These are phyloP conservation scores for Tagetes erecta DNA, from an alignment of 129 eudicot species.

Conservation along the genomic window DNA sequence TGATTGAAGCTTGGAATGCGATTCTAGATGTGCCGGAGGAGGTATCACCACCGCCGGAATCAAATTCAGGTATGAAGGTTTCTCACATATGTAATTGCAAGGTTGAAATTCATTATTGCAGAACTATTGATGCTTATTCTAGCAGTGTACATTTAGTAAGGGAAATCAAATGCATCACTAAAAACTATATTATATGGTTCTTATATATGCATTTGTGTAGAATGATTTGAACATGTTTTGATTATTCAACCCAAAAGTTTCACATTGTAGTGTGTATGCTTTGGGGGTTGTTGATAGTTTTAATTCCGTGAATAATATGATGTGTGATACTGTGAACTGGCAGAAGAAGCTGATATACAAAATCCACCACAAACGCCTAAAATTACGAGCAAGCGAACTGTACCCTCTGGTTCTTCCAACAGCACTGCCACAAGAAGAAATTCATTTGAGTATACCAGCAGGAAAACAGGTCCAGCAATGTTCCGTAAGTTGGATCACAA, in stretches of 20 bases:
- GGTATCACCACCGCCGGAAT: slow-evolving; percentile 44
- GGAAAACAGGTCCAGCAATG: slow-evolving; percentile 57
- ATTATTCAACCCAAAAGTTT: neutral
- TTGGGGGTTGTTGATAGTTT: neutral
- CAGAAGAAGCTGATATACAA: slow-evolving; percentile 59
- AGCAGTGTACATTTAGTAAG: neutral
- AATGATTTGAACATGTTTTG: neutral
- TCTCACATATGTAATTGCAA: neutral
- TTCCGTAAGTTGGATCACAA: slow-evolving; percentile 65
- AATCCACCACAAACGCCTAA: slow-evolving; percentile 49
- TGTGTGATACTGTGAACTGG: slow-evolving; percentile 14
- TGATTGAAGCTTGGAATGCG: slow-evolving; percentile 81
- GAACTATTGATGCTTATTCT: neutral
- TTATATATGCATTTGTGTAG: neutral
- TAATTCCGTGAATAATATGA: neutral
- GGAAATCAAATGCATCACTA: neutral
- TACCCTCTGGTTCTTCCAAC: slow-evolving; percentile 36
- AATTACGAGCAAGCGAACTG: slow-evolving; percentile 31
- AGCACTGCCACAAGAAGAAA: slow-evolving; percentile 42
- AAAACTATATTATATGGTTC: neutral
- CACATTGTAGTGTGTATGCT: slow-evolving; percentile 5
- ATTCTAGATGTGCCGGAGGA: slow-evolving; percentile 61
- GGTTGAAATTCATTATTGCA: neutral
- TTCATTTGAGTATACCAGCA: slow-evolving; percentile 31
- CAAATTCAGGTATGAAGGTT: slow-evolving; percentile 45